These are phyloP conservation scores for Ophiostoma novo-ulmi DNA, from an alignment of 2,329 filamentous ascomycete species.

Conservation along the genomic window DNA sequence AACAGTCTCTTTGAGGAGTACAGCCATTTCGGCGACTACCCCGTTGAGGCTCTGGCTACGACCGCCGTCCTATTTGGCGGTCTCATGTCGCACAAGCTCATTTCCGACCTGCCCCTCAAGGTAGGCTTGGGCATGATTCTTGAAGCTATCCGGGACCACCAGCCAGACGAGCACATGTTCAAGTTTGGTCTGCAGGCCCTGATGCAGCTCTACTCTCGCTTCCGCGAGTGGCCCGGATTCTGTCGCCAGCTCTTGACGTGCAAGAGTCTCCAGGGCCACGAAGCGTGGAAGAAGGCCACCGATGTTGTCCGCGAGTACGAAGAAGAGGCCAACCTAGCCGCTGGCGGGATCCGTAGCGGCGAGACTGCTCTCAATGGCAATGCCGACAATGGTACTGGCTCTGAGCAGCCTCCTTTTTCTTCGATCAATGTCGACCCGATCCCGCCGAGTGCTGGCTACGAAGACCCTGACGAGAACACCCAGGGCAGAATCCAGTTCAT, in stretches of 20 bases:
- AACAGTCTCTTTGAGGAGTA: conserved; percentile 97
- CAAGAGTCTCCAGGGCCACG: conserved; percentile 74
- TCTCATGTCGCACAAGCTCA: conserved; percentile 88
- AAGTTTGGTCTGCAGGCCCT: conserved; percentile 95
- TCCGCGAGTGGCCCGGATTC: conserved; percentile 93
- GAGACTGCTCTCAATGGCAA: conserved; percentile 62
- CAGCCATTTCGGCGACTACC: conserved; percentile 90
- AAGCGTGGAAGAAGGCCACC: conserved; percentile 76
- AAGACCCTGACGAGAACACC: conserved; percentile 76
- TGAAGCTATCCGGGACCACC: conserved; percentile 86
- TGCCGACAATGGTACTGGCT: conserved; percentile 54
- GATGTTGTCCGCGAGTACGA: conserved; percentile 68
- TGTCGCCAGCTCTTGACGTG: conserved; percentile 81
- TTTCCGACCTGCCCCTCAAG: conserved; percentile 83
- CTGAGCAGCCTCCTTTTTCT: conserved; percentile 64
- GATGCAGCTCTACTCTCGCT: conserved; percentile 75
- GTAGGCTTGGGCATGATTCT: conserved; percentile 96
- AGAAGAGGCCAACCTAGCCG: conserved; percentile 44
- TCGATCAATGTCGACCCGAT: conserved; percentile 73
- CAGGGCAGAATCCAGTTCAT: conserved; percentile 95
- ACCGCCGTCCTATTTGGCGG: conserved; percentile 95
- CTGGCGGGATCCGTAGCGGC: conserved; percentile 22
- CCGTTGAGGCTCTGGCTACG: conserved; percentile 89
- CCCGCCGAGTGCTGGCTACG: conserved; percentile 58
- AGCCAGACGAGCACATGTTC: conserved; percentile 85